Evolutionary conservation across 352 stramenopile species (phyloP), one percentile per base, ranked within the genome.

Genomic region (Pythium utonaiense): DNA sequence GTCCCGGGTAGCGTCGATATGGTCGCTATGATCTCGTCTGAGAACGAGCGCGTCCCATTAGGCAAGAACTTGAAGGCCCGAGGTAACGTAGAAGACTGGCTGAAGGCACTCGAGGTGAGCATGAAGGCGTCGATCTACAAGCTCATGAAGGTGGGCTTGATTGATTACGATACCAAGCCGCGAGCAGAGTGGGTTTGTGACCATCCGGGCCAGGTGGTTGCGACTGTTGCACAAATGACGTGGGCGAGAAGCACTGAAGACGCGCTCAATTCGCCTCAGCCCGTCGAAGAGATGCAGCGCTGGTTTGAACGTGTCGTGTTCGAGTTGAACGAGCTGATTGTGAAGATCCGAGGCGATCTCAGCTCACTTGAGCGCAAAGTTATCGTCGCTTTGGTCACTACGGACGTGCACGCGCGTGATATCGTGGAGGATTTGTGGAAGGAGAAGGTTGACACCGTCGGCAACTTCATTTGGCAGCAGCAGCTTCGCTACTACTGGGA

Each of bases 401-500:
- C 89, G 0, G 89, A 98, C 48, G 89, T 98, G 0, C 91, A 98
- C 59, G 91, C 89, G 4, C 74, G 91, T 16, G 91, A 98, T 53
- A 97, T 98, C 30, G 77, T 94, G 8, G 83, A 91, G 54, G 75
- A 68, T 52, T 50, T 95, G 13, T 89, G 73, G 74, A 75, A 75
- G 12, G 79, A 90, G 19, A 77, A 78, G 45, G 83, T 93, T 6
- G 75, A 83, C 17, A 68, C 74, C 0, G 70, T 94, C 6, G 73
- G 78, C 17, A 95, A 98, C 50, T 98, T 98, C 57, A 95, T 95
- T 40, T 98, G 95, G 95, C 87, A 97, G 70, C 89, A 97, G 64
- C 95, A 98, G 60, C 73, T 98, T 30, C 85, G 92, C 1, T 98
- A 98, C 67, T 98, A 98, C 67, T 98, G 91, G 92, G 89, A 97